Evolutionary conservation across 768 basidiomycete species (phyloP).

Genomic region (Boletus bicolor): DNA sequence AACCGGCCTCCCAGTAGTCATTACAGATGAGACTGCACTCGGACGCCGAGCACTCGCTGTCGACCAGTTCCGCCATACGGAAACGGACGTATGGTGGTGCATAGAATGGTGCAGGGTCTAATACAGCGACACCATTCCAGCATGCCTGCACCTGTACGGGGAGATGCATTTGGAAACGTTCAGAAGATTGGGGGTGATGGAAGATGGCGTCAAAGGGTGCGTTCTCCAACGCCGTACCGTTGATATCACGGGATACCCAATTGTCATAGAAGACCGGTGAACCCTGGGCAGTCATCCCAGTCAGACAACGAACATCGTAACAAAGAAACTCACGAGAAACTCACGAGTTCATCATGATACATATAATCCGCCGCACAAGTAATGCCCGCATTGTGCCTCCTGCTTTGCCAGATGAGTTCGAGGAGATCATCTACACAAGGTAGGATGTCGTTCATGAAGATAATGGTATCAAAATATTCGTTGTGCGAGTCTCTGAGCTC

Average conservation of each 20-base stretch:
- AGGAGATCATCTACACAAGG: constrained; percentile 97
- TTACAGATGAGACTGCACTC: constrained; percentile 98
- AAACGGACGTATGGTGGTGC: constrained; percentile 86
- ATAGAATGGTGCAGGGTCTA: constrained; percentile 97
- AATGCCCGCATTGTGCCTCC: constrained; percentile 93
- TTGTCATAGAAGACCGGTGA: constrained; percentile 97
- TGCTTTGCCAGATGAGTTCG: constrained; percentile 95
- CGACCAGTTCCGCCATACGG: constrained; percentile 88
- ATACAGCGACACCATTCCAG: constrained; percentile 96
- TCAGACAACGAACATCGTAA: background rate
- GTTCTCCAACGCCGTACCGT: constrained; percentile 97
- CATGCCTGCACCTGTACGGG: constrained; percentile 97
- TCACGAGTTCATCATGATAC: constrained; percentile 92
- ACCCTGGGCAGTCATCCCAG: constrained; percentile 35
- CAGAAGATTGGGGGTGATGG: constrained; percentile 72
- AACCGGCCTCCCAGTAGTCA: constrained; percentile 96
- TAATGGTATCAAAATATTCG: constrained; percentile 93
- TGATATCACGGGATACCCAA: constrained; percentile 98
- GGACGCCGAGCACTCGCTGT: constrained; percentile 90
- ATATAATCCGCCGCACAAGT: constrained; percentile 99
- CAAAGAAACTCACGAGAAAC: constrained; percentile 43
- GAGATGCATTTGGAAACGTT: constrained; percentile 86
- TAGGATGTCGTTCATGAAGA: constrained; percentile 99
- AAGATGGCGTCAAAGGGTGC: constrained; percentile 95
- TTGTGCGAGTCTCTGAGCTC: constrained; percentile 89